phyloP scores from a whole-genome alignment of 2,329 filamentous ascomycete species.

The Fusarium nematophilum region DNA sequence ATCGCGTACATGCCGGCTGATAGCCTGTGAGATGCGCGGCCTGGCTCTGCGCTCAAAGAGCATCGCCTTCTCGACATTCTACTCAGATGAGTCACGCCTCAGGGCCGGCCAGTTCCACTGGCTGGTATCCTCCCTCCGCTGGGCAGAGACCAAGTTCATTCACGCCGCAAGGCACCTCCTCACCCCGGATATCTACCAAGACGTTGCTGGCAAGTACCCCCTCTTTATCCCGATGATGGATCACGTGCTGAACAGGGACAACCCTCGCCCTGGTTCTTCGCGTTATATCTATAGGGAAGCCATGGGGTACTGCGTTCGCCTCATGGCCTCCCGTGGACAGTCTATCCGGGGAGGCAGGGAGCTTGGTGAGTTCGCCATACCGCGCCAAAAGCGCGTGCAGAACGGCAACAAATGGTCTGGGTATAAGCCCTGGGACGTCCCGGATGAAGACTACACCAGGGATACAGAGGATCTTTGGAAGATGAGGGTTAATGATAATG shows the following conservation, averaged over 20 bases:
- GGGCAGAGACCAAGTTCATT: not conserved
- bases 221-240: not conserved
- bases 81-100: not conserved
- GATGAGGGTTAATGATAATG: no score
- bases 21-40: not conserved
- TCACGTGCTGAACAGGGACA: not conserved
- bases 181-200: not conserved
- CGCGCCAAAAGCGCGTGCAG: no score
- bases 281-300: no score
- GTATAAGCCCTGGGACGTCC: no score
- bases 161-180: not conserved
- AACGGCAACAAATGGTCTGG: no score
- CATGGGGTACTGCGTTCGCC: no score
- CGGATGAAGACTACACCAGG: no score
- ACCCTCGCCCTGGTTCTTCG: no score
- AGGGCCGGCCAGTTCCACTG: not conserved
- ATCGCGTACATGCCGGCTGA: constrained; percentile 2
- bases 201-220: not conserved
- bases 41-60: constrained; percentile 8
- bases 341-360: no score
- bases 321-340: no score
- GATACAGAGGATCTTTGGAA: no score
- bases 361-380: no score
- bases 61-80: constrained; percentile 9
- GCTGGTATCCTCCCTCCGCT: not conserved